Evolutionary conservation across 495 filamentous ascomycete species (phyloP).

Genomic region (Podospora fimiseda): DNA sequence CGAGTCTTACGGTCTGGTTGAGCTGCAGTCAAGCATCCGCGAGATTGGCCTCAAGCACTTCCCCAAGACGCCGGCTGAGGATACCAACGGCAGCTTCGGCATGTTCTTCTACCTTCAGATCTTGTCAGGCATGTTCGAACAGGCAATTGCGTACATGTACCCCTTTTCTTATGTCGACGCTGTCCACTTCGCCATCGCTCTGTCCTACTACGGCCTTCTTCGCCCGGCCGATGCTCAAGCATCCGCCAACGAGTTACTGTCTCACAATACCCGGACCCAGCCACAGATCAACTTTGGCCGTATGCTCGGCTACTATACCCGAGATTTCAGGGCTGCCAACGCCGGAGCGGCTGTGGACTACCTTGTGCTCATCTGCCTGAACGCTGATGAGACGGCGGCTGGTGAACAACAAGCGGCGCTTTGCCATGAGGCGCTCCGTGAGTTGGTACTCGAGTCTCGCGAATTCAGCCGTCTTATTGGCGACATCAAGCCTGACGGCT

Average conservation of each 20-base stretch:
- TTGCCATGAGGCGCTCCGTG: conserved; percentile 90
- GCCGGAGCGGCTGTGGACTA: conserved; percentile 89
- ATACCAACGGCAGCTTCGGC: conserved; percentile 69
- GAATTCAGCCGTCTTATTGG: conserved; percentile 92
- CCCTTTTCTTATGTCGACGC: conserved; percentile 83
- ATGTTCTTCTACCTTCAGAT: conserved; percentile 90
- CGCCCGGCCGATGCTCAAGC: conserved; percentile 69
- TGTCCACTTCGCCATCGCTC: conserved; percentile 86
- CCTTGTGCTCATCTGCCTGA: conserved; percentile 85
- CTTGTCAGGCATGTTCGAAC: conserved; percentile 89
- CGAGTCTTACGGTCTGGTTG: conserved; percentile 80
- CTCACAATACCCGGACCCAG: conserved; percentile 59
- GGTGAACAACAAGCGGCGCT: conserved; percentile 73
- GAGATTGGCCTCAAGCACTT: conserved; percentile 91
- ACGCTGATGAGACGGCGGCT: conserved; percentile 67
- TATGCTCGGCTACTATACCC: conserved; percentile 90
- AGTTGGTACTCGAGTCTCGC: conserved; percentile 86
- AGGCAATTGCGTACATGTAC: conserved; percentile 85
- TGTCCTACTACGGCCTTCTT: conserved; percentile 86
- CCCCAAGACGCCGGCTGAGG: conserved; percentile 55
- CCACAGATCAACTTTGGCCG: conserved; percentile 91
- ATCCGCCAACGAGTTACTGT: conserved; percentile 65
- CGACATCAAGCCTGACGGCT: conserved; percentile 78
- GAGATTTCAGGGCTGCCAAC: conserved; percentile 85
- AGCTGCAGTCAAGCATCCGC: conserved; percentile 74